Evolutionary conservation across 169 alveolate species (phyloP).

Genomic region (Plasmodium cynomolgi): DNA sequence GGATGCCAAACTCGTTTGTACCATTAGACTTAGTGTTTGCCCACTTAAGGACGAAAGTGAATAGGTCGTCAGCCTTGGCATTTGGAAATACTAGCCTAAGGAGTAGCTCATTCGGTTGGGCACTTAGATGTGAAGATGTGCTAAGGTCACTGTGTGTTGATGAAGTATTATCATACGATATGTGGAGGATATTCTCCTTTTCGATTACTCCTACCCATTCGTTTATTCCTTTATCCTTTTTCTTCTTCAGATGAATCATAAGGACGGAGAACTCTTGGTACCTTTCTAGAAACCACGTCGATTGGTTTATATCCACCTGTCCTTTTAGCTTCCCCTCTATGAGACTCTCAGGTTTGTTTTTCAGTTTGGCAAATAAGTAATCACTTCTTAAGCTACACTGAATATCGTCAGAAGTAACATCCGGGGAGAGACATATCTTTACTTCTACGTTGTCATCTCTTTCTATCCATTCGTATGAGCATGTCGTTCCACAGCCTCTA

Average conservation of each 20-base stretch:
- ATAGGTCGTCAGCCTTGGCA: constrained; percentile 45
- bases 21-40: constrained; percentile 25
- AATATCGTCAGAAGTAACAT: constrained; percentile 30
- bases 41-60: constrained; percentile 46
- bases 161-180: constrained; percentile 33
- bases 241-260: constrained; percentile 62
- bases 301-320: constrained; percentile 18
- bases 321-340: constrained; percentile 73
- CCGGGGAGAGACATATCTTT: constrained; percentile 39
- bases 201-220: constrained; percentile 76
- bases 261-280: constrained; percentile 3
- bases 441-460: constrained; percentile 51
- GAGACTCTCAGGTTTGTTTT: constrained; percentile 50
- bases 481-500: constrained; percentile 54
- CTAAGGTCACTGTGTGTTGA: neutral
- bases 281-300: constrained; percentile 74
- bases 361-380: constrained; percentile 49
- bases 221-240: constrained; percentile 49
- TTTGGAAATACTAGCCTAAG: constrained; percentile 26
- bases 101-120: constrained; percentile 16
- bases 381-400: constrained; percentile 36
- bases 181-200: constrained; percentile 47
- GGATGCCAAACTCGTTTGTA: constrained; percentile 64
- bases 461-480: constrained; percentile 71
- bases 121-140: neutral